phyloP scores from a whole-genome alignment of 2,329 filamentous ascomycete genomes.

The Coleophoma crateriformis region DNA sequence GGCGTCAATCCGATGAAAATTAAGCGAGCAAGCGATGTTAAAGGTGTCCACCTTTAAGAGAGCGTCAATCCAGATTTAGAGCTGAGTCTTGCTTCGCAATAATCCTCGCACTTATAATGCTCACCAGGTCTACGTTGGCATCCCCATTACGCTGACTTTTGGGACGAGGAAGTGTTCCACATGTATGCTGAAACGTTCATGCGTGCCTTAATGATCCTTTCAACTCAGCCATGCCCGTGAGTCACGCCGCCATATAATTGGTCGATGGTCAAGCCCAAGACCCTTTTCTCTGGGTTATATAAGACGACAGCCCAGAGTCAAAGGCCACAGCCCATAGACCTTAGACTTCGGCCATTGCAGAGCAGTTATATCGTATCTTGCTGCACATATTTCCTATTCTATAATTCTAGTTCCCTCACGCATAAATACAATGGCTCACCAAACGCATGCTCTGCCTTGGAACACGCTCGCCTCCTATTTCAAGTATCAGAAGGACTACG shows the following conservation, averaged over 20 bases:
- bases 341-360: no score
- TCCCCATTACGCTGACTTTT: no score
- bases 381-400: background rate
- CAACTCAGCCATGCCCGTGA: background rate
- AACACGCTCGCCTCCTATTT: background rate
- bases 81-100: no score
- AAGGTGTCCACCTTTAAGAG: no score
- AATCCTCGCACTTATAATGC: no score
- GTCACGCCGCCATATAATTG: background rate
- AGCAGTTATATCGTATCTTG: no score
- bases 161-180: no score
- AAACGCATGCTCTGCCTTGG: background rate
- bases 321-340: background rate
- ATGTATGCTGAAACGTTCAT: no score
- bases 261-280: background rate
- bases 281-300: background rate
- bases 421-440: background rate
- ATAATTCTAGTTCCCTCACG: background rate
- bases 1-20: no score
- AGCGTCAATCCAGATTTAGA: no score
- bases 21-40: no score
- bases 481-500: background rate
- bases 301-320: background rate
- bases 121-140: no score
- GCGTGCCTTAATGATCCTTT: background rate